Evolutionary conservation across 1,139 yeast species (phyloP).

Genomic region (Yamadazyma oceani): DNA sequence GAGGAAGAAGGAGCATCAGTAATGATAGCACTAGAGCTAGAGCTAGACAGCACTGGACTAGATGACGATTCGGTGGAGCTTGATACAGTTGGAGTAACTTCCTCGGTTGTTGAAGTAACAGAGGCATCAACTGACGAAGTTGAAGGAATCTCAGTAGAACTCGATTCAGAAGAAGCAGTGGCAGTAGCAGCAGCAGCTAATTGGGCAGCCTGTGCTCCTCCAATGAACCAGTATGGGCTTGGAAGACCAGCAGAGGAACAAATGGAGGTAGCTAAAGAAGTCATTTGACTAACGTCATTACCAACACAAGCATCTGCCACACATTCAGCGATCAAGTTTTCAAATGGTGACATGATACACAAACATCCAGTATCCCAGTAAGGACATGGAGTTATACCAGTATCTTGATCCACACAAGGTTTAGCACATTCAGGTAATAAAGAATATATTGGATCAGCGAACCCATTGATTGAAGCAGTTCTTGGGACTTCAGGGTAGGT

Average conservation of each 20-base stretch:
- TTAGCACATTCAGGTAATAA: slow-evolving; percentile 30
- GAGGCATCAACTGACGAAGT: neutral
- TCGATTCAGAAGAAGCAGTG: neutral
- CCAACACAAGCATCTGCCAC: slow-evolving; percentile 30
- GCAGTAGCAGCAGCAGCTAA: slow-evolving; percentile 7
- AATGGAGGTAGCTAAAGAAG: slow-evolving; percentile 26
- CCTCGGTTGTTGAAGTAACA: neutral
- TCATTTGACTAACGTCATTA: slow-evolving; percentile 21
- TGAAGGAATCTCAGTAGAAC: slow-evolving; percentile 4
- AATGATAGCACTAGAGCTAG: slow-evolving; percentile 2
- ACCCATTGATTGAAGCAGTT: slow-evolving; percentile 43
- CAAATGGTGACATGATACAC: slow-evolving; percentile 34
- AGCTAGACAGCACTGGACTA: neutral
- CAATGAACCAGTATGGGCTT: slow-evolving; percentile 24
- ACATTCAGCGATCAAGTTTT: slow-evolving; percentile 29
- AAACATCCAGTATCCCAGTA: slow-evolving; percentile 43
- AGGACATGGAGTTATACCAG: slow-evolving; percentile 36
- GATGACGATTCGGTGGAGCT: neutral
- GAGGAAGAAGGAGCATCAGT: slow-evolving; percentile 10
- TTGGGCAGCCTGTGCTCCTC: slow-evolving; percentile 4
- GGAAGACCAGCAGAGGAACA: slow-evolving; percentile 30
- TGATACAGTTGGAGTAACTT: neutral
- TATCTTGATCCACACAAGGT: slow-evolving; percentile 23
- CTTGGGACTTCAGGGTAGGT: slow-evolving; percentile 41
- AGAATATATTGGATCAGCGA: slow-evolving; percentile 38